Base-by-base conservation (phyloP, 2,329 filamentous ascomycete species). In the Pestalotiopsis sp. region DNA sequence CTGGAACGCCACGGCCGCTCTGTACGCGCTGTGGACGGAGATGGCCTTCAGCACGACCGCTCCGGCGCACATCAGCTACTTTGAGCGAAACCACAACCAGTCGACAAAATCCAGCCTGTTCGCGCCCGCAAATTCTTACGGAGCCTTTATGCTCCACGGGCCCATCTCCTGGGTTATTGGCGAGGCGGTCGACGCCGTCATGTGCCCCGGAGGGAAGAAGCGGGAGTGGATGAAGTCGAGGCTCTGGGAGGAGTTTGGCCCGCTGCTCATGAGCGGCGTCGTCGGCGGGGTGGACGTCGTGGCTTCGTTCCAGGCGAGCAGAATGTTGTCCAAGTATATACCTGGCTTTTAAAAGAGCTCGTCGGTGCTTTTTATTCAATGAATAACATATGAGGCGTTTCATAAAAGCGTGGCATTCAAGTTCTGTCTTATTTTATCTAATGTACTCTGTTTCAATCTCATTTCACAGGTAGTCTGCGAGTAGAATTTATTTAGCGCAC, bases 101-200 rank as follows among this genome's bases (percentile, higher is more conserved):
- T 60, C 66, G 17, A 45, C 12, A 36, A 68, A 64, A 20, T 13
- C 20, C 27, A 68, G 41, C 60, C 38, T 68, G 25, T 64, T 23
- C n/a, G 64, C 66, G 41, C 66, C 66, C 23, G 60, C 60, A 58
- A 64, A 68, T 23, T 39, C 66, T 1, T 68, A 64, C 31, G 66
- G n/a, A 20, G 66, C 66, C 31, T 68, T 31, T n/a, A 39, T 68
- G 41, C 45, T 68, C 23, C 66, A 68, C 4, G 38, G 60, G 4
- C 66, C 66, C n/a, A n/a, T 68, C 9, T 68, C 66, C 3, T 68
- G 66, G 66, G 14, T 39, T 7, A 31, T 68, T 3, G 66, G 66
- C 5, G 14, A 68, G 41, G 20, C 25, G 2, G 23, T 68, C 12
- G 23, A 68, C 14, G 20, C 39, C 39, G 12, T 68, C 60, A 20